phyloP scores from a whole-genome alignment of 176 grass and related monocot species.

The Chloris gayana region DNA sequence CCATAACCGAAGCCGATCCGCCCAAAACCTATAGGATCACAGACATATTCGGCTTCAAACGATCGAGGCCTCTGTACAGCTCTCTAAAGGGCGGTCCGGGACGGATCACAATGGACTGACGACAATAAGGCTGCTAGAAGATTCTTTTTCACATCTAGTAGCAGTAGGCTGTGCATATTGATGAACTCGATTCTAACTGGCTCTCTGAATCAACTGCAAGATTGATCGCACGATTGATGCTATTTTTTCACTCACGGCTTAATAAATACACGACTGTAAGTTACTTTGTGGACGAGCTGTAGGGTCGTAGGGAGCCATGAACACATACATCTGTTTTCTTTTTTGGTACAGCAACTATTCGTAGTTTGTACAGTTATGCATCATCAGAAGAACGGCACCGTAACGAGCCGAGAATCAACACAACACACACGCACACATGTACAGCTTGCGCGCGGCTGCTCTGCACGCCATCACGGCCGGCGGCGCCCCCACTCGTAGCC shows the following conservation, averaged over 20 bases:
- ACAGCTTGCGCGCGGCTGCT: neutral
- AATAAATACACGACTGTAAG: conserved; percentile 1
- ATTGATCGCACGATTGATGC: conserved; percentile 26
- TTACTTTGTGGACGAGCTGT: conserved; percentile 10
- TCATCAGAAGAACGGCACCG: neutral
- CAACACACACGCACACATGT: conserved; percentile 1
- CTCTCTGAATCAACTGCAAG: neutral
- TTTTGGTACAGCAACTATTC: conserved; percentile 1
- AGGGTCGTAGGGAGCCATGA: neutral
- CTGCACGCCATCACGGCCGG: neutral
- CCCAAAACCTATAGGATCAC: conserved; percentile 46
- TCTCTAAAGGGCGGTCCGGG: conserved; percentile 61
- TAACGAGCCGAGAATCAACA: neutral
- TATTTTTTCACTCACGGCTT: conserved; percentile 27
- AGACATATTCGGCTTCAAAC: conserved; percentile 67
- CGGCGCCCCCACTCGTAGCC: conserved; percentile 41
- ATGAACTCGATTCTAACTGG: conserved; percentile 11
- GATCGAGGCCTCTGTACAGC: conserved; percentile 70
- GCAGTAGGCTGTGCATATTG: neutral
- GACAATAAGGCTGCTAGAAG: neutral
- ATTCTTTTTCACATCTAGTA: neutral
- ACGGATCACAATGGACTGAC: conserved; percentile 53
- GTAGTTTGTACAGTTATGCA: conserved; percentile 25
- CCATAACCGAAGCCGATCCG: conserved; percentile 27
- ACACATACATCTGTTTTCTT: neutral